Conservation (phyloP, 495 filamentous ascomycete genomes). For the Trichoderma orchidacearum region DNA sequence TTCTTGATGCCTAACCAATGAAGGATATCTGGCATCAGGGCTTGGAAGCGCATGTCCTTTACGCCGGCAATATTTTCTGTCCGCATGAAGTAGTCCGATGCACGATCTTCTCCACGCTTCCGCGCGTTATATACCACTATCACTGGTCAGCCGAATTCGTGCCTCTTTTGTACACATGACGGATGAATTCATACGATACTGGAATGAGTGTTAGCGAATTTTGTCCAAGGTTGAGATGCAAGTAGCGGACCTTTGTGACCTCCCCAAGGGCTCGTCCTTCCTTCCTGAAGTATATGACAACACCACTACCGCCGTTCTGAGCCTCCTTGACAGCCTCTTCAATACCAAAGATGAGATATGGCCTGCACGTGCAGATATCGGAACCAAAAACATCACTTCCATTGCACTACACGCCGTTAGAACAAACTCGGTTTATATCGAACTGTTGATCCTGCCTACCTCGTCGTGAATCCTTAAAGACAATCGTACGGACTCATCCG, state of each 20-base stretch:
- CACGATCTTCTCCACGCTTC: constrained; percentile 70
- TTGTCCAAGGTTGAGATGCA: constrained; percentile 3
- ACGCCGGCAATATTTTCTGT: constrained; percentile 97
- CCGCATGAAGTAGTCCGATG: constrained; percentile 93
- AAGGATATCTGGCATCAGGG: constrained; percentile 96
- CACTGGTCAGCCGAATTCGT: neutral
- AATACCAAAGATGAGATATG: constrained; percentile 93
- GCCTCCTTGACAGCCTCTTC: constrained; percentile 95
- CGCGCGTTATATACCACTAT: constrained; percentile 88
- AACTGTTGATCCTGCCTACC: constrained; percentile 14
- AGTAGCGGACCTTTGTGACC: constrained; percentile 64
- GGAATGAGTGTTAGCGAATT: constrained; percentile 8
- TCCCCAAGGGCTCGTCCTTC: constrained; percentile 93
- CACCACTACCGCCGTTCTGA: constrained; percentile 84
- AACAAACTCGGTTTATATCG: constrained; percentile 4
- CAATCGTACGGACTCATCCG: constrained; percentile 70
- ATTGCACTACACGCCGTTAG: constrained; percentile 49
- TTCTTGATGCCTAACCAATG: constrained; percentile 98
- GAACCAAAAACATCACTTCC: constrained; percentile 97
- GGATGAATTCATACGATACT: constrained; percentile 31
- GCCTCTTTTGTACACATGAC: neutral
- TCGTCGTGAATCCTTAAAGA: constrained; percentile 93
- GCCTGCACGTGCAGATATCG: constrained; percentile 95
- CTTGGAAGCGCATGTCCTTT: constrained; percentile 97
- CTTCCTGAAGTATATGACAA: constrained; percentile 98